Conservation (phyloP, 495 filamentous ascomycete species). For the Lophium mytilinum region DNA sequence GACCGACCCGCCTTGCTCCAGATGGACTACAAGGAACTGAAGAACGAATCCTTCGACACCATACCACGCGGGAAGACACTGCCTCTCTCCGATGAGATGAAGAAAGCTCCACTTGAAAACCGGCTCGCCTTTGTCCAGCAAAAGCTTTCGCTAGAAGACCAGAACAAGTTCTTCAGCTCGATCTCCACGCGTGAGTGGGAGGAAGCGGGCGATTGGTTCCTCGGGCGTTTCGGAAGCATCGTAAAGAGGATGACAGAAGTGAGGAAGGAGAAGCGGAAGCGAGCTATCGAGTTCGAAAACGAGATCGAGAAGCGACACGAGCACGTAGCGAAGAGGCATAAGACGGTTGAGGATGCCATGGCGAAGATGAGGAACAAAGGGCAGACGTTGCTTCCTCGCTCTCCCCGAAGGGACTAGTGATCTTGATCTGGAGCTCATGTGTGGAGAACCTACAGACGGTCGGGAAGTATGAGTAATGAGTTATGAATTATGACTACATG, state of each 20-base stretch:
- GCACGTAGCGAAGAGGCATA: conserved; percentile 47
- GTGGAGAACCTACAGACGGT: too few species aligned
- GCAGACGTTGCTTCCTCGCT: conserved; percentile 18
- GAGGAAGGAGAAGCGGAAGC: conserved; percentile 55
- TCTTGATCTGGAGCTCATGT: too few species aligned
- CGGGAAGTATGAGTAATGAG: too few species aligned
- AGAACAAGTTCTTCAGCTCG: conserved; percentile 54
- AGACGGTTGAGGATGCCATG: conserved; percentile 46
- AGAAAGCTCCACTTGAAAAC: conserved; percentile 21
- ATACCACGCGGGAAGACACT: neutral
- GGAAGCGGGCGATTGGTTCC: conserved; percentile 69
- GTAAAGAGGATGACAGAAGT: conserved; percentile 56
- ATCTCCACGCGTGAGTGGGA: conserved; percentile 72
- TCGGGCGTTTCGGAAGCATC: conserved; percentile 57
- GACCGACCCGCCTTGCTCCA: conserved; percentile 41
- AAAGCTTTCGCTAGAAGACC: conserved; percentile 33
- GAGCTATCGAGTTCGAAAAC: conserved; percentile 59
- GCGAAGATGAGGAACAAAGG: conserved; percentile 49
- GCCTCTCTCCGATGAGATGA: conserved; percentile 14
- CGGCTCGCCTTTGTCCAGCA: conserved; percentile 15
- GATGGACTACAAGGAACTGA: conserved; percentile 48
- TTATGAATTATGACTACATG: too few species aligned
- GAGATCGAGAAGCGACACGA: conserved; percentile 51
- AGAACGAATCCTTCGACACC: conserved; percentile 41
- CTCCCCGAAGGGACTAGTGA: too few species aligned